Conservation (phyloP, 768 basidiomycete species). For the Gymnopilus junonius region DNA sequence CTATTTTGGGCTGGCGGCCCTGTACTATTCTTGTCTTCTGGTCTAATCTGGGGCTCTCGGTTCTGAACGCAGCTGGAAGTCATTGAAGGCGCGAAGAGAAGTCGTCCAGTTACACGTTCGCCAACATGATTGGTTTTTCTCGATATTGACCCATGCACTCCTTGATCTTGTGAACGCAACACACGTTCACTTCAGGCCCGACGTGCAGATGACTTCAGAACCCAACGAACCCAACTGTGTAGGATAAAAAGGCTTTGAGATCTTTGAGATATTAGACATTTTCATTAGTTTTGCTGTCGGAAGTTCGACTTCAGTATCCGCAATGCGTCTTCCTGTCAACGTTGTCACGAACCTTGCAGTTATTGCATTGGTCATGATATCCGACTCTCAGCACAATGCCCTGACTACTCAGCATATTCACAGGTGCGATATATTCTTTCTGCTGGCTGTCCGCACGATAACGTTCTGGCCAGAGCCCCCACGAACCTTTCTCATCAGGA, state of each 20-base stretch:
- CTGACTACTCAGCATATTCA: slow-evolving; percentile 65
- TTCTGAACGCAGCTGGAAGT: neutral
- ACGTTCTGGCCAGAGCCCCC: slow-evolving; percentile 47
- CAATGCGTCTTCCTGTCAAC: slow-evolving; percentile 17
- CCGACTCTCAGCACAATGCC: slow-evolving; percentile 49
- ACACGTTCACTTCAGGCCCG: neutral
- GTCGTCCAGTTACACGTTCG: neutral
- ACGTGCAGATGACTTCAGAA: neutral
- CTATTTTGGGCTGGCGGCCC: neutral
- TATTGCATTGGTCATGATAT: slow-evolving; percentile 27
- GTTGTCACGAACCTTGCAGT: slow-evolving; percentile 13
- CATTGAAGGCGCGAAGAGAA: neutral
- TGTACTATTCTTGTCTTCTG: neutral
- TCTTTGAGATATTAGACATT: neutral
- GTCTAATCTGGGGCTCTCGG: no score
- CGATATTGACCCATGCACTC: neutral
- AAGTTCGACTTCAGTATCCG: neutral
- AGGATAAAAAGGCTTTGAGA: neutral
- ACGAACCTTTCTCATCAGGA: slow-evolving; percentile 63
- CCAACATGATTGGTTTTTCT: neutral
- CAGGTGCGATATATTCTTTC: slow-evolving; percentile 36
- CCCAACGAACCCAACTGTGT: neutral
- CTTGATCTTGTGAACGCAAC: neutral
- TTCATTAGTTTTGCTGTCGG: neutral
- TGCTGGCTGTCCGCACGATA: neutral